A percentile compares a stretch with the other conserved stretches of the same genome.
These are phyloP conservation scores for Cornus suecica DNA, from an alignment of 148 eudicot species.

Conservation along the genomic window DNA sequence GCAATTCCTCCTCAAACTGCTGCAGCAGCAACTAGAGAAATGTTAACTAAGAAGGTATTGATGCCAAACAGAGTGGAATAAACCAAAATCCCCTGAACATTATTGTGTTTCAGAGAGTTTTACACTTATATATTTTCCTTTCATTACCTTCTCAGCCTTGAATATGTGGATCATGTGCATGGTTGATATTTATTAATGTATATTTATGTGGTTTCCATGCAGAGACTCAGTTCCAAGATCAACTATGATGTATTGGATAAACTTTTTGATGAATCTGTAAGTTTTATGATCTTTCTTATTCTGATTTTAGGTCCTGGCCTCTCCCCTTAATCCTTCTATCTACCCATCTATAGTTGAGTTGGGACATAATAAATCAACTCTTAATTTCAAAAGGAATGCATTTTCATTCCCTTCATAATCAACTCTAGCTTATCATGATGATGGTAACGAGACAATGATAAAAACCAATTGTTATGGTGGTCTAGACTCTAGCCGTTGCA, in stretches of 20 bases:
- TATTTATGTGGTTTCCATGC: slow-evolving; percentile 1
- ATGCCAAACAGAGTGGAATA: neutral
- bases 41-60: slow-evolving; percentile 58
- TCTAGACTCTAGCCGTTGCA: too few relatives aligned
- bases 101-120: too few relatives aligned
- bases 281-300: slow-evolving; percentile 6
- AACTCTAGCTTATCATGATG: too few relatives aligned
- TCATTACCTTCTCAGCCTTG: neutral
- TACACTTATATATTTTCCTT: too few relatives aligned
- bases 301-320: neutral
- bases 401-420: neutral
- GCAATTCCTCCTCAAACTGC: slow-evolving; percentile 46
- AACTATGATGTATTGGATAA: slow-evolving; percentile 34
- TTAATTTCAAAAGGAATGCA: neutral
- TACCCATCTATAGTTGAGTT: neutral
- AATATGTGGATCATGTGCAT: slow-evolving; percentile 2
- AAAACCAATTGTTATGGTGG: too few relatives aligned
- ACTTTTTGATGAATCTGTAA: slow-evolving; percentile 33
- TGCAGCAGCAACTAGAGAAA: slow-evolving; percentile 59
- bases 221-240: slow-evolving; percentile 34
- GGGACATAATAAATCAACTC: neutral
- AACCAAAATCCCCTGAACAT: neutral
- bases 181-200: neutral
- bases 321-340: neutral
- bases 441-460: too few relatives aligned